Evolutionary conservation across 306 rosid genomes (phyloP), one percentile per base, ranked within the genome.

Genomic region (Cucumis melo): DNA sequence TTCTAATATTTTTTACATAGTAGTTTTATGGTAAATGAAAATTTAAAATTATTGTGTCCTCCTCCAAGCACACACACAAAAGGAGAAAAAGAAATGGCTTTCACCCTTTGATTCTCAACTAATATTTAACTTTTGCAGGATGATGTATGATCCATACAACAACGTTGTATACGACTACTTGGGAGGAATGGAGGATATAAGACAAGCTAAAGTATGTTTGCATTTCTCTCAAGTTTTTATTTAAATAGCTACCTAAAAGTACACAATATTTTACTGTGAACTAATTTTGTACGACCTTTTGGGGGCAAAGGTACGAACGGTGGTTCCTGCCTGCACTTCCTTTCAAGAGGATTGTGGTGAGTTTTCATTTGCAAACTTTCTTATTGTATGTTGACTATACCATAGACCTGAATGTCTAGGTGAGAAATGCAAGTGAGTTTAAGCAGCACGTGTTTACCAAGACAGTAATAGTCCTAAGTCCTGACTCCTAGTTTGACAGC

Each of bases 261-360:
- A 8, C 21, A 32, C 3, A 13, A 32, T 15, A 5, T 2, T 27
- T 27, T 32, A 29, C 6, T 32, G 44, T 51, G 8, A 51, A 51
- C 63, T 82, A 68, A 39, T 83, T 79, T 83, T 78, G 68, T 73
- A 44, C 77, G 24, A 64, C 79, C 82, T 87, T 81, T 77, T 88
- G 59, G 78, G 56, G 8, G 56, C 56, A 51, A 80, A 93, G 98
- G 88, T 93, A 85, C 90, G 79, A 83, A 93, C 96, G 6, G 83
- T 91, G 75, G 78, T 73, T 85, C 92, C 97, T 74, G 90, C 98
- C 63, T 79, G 74, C 63, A 72, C 86, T 78, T 93, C 98, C 24
- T 93, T 93, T 85, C 93, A 20, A 81, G 87, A 88, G 87, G 98
- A 93, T 82, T 88, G 91, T 81, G 97, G 97, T 90, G 87, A 85